These are phyloP conservation scores for Hippophae rhamnoides DNA, from an alignment of 306 rosid species.

Conservation along the genomic window DNA sequence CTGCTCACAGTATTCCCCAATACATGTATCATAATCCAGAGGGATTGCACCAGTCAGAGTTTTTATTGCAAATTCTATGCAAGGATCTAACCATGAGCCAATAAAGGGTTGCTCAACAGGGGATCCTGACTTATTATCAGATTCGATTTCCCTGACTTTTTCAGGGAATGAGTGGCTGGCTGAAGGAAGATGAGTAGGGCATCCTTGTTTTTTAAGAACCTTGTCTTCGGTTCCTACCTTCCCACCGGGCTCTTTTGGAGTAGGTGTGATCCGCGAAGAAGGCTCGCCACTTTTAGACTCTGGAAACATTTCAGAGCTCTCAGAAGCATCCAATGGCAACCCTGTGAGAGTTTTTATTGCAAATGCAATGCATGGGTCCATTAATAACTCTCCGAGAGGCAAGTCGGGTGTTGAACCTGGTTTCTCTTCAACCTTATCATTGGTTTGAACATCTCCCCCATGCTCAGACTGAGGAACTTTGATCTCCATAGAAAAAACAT, in stretches of 20 bases:
- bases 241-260: constrained; percentile 18
- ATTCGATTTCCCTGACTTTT: constrained; percentile 18
- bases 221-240: constrained; percentile 10
- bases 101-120: constrained; percentile 23
- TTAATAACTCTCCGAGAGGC: constrained; percentile 48
- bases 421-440: constrained; percentile 21
- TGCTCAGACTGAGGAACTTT: constrained; percentile 12
- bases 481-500: constrained; percentile 17
- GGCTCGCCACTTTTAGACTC: constrained; percentile 15
- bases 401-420: constrained; percentile 28
- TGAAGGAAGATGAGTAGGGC: constrained; percentile 16
- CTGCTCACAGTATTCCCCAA: constrained; percentile 38
- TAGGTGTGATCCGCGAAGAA: constrained; percentile 14
- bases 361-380: constrained; percentile 90
- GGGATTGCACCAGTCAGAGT: constrained; percentile 63
- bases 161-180: constrained; percentile 6
- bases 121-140: constrained; percentile 25
- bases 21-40: constrained; percentile 32
- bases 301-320: constrained; percentile 20
- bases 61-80: constrained; percentile 70
- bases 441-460: constrained; percentile 15
- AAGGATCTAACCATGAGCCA: constrained; percentile 60
- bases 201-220: constrained; percentile 8
- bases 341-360: constrained; percentile 78
- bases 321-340: constrained; percentile 28